Base-by-base conservation (phyloP, 495 filamentous ascomycete species). In the Aspergillus cristatus region DNA sequence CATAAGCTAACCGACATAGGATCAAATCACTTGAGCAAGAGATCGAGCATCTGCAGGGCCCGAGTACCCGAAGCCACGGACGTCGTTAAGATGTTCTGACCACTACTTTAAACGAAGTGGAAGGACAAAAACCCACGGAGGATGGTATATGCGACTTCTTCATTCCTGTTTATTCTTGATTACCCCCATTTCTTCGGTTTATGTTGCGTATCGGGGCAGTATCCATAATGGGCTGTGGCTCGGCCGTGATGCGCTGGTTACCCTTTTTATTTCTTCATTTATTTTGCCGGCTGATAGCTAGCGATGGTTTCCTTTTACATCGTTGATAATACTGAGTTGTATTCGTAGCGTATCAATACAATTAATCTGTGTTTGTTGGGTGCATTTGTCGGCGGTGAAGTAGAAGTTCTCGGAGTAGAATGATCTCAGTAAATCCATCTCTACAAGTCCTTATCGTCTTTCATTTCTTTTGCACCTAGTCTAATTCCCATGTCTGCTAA, bases 1-100 rank as follows among this genome's bases (percentile, higher is more conserved):
- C 6, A 10, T 41, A 48, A 24, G 8, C 66, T 70, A 30, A 70
- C 51, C 24, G 11, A 12, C 22, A 8, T 24, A 79, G 79, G 37
- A 98, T 98, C 79, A 98, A 97, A 75, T 74, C 81, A 46, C 76
- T 98, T 57, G 93, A 98, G 71, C 67, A 71, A 52, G 91, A 98
- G 58, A 77, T 98, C 50, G 91, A 97, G 67, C 64, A 74, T 47
- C 79, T 98, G 76, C 93, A 98, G 57, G 90, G 90, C 50, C 90
- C 78, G 54, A 76, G 86, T 53, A 84, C 84, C 56, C 79, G 91
- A 66, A 96, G 87, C 72, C 86, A 93, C 58, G 93, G 91, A 48
- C 87, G 91, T 68, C 93, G 91, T 67, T 97, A 88, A 65, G 38
- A 50, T 48, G 29, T 34, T 35, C 39, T 28, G 38, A 35, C 31